Evolutionary conservation across 331 rosid genomes (phyloP).

Genomic region (Quercus lobata): DNA sequence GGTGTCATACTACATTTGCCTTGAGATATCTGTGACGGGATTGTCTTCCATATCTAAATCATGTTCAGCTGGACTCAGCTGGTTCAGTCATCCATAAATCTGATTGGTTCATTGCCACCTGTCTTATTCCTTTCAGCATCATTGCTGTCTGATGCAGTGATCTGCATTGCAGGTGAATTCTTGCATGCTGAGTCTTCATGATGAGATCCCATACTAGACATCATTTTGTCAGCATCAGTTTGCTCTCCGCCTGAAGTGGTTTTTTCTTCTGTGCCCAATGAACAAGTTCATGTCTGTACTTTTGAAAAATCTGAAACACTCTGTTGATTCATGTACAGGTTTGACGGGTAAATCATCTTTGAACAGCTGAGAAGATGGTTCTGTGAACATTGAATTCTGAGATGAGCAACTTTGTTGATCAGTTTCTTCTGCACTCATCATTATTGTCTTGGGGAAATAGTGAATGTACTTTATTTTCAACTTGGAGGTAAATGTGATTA

Average conservation of each 20-base stretch:
- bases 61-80: constrained; percentile 28
- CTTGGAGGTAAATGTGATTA: not conserved
- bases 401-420: constrained; percentile 31
- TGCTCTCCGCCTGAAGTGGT: constrained; percentile 29
- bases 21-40: constrained; percentile 17
- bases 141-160: constrained; percentile 26
- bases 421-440: constrained; percentile 22
- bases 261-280: constrained; percentile 20
- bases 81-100: constrained; percentile 27
- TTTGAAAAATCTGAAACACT: constrained; percentile 31
- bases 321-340: constrained; percentile 19
- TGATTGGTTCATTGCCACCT: constrained; percentile 21
- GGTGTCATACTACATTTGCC: constrained; percentile 25
- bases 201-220: constrained; percentile 19
- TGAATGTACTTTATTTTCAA: not conserved
- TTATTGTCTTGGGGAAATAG: constrained; percentile 4
- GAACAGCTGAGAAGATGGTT: constrained; percentile 30
- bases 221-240: constrained; percentile 26
- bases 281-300: constrained; percentile 21
- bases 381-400: constrained; percentile 26
- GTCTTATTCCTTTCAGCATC: constrained; percentile 33
- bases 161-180: constrained; percentile 29
- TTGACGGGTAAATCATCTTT: constrained; percentile 21
- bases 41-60: constrained; percentile 32
- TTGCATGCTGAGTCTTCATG: constrained; percentile 26